phyloP scores from a whole-genome alignment of 1,139 yeast genomes.

The Zygotorulaspora mrakii region DNA sequence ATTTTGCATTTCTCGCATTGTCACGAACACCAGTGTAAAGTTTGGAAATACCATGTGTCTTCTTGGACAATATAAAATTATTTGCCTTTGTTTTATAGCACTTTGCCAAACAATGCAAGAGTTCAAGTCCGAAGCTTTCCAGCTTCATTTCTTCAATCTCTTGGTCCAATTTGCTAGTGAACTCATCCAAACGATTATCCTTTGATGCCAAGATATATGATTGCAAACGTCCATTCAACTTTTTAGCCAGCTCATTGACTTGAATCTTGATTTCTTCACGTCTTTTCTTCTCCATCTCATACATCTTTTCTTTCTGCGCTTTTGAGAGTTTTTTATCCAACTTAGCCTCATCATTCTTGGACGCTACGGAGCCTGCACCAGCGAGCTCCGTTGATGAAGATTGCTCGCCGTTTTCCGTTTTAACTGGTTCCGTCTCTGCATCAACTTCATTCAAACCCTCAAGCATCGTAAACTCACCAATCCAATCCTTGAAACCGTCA shows the following conservation, averaged over 20 bases:
- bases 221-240: conserved; percentile 45
- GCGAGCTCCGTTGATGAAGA: conserved; percentile 3
- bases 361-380: conserved; percentile 10
- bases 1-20: conserved; percentile 66
- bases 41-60: conserved; percentile 63
- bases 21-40: conserved; percentile 68
- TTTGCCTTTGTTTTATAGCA: conserved; percentile 60
- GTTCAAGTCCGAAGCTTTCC: conserved; percentile 79
- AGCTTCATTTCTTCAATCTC: conserved; percentile 71
- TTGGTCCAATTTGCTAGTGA: conserved; percentile 44
- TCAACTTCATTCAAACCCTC: conserved; percentile 58
- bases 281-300: conserved; percentile 53
- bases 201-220: conserved; percentile 35
- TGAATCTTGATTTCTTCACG: conserved; percentile 52
- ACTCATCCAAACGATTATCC: conserved; percentile 37
- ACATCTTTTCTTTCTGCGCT: conserved; percentile 54
- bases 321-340: conserved; percentile 40
- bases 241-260: conserved; percentile 49
- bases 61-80: conserved; percentile 53
- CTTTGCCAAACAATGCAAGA: conserved; percentile 66
- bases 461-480: conserved; percentile 66
- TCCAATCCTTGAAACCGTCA: conserved; percentile 69
- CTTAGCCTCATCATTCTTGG: conserved; percentile 10
- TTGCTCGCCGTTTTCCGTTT: conserved; percentile 1
- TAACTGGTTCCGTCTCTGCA: conserved; percentile 42